Base-by-base conservation (phyloP, 495 filamentous ascomycete species). In the Diplogelasinospora grovesii region DNA sequence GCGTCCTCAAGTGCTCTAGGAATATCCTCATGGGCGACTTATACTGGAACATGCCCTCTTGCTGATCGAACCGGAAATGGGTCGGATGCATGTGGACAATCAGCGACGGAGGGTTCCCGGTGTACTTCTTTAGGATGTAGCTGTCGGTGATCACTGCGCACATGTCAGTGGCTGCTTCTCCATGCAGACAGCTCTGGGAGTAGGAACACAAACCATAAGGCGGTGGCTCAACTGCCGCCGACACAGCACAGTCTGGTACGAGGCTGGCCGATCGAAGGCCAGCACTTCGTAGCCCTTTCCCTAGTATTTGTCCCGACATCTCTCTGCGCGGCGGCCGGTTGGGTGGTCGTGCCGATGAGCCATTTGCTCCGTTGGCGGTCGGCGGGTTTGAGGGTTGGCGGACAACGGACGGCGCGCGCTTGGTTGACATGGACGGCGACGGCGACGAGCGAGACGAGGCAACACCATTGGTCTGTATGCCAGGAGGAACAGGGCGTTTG, bases 61-160 rank as follows among this genome's bases (percentile, higher is more conserved):
- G 89, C 45, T 88, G 79, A 48, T 97, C 92, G 60, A 99, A 94
- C 34, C 86, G 83, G 57, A 94, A 96, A 63, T 95, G 78, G 4
- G 72, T 83, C 3, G 79, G 75, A 55, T 95, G 80, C 1, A 99
- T 66, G 62, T 97, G 89, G 24, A 99, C 63, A 28, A 89, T 78
- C 7, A 97, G 67, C 8, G 88, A 95, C 0, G 93, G 90, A 9
- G 76, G 76, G 8, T 67, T 68, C 49, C 82, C 89, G 4, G 71
- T 64, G 60, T 80, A 93, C 66, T 90, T 95, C 52, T 75, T 78
- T 2, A 98, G 74, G 0, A 98, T 86, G 53, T 94, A 83, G 4
- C 70, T 57, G 16, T 79, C 76, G 20, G 78, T 83, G 57, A 81
- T 75, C 22, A 86, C 81, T 85, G 40, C 37, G 30, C 11, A 10